Conservation (phyloP, 305 asterid genomes). For the Solanum hybrid region DNA sequence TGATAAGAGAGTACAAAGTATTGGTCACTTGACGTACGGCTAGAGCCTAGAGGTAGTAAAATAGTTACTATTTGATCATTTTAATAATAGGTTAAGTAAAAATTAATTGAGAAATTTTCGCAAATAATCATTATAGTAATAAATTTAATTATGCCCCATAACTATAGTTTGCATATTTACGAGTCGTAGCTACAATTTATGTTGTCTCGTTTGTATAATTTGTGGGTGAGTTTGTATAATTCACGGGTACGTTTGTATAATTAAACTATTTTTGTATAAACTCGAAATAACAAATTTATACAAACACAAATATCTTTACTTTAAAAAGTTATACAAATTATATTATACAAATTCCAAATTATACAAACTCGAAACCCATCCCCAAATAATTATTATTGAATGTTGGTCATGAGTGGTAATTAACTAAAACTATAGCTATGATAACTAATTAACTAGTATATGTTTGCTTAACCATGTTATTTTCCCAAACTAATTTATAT, state of each 20-base stretch:
- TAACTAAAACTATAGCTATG: too few relatives aligned
- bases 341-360: too few relatives aligned
- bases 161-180: neutral
- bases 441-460: too few relatives aligned
- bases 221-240: too few relatives aligned
- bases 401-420: neutral
- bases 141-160: too few relatives aligned
- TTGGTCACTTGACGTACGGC: neutral
- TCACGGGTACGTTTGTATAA: neutral
- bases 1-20: neutral
- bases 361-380: neutral
- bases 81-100: neutral
- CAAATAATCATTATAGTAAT: too few relatives aligned
- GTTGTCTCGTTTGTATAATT: neutral
- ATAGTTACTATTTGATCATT: neutral
- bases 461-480: too few relatives aligned
- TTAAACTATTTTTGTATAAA: too few relatives aligned
- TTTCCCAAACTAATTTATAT: neutral
- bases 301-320: neutral
- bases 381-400: neutral
- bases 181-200: too few relatives aligned
- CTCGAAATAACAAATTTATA: too few relatives aligned
- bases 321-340: neutral
- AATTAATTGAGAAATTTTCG: neutral
- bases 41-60: neutral